Base-by-base conservation (phyloP, 2,329 filamentous ascomycete species). In the Amesomyces nigricolor region DNA sequence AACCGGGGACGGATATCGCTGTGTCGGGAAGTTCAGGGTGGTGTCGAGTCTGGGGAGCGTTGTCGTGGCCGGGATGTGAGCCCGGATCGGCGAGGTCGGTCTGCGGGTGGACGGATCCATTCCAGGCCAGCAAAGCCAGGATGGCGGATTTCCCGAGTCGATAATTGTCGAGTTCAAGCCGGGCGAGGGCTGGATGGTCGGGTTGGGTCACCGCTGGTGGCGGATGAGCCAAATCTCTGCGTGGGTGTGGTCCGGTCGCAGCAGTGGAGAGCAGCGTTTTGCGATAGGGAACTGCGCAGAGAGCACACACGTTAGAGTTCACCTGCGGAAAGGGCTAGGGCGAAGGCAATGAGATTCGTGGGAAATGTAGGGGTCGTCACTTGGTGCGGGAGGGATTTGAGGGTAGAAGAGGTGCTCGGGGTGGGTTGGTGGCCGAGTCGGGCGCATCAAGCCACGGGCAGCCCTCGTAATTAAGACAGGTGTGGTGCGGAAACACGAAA, bases 41-140 rank as follows among this genome's bases (percentile, higher is more conserved):
- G 66, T 64, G 66, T 65, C 64, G 60, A 64, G 59, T 57, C 37
- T 51, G 52, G 58, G 61, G 58, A 56, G 51, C 54, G 58, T 54
- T 53, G 60, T 56, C 19, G 44, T 16, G 17, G 46, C 53, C 43
- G 61, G 54, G 47, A 50, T 54, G 52, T 47, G 54, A 57, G 54
- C 59, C 35, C 62, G 59, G 17, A 59, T 58, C 51, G 67, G 56
- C 51, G 64, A 65, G 57, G 57, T 60, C 58, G 66, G 61, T 46
- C 65, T 58, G 47, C 67, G 60, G 58, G 60, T 66, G 56, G 64
- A 65, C 60, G 66, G 61, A 66, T 67, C 63, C 67, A 71, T 69
- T 58, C 61, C 65, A 61, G 51, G 56, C 57, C 47, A 53, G 46
- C 54, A 52, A 35, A 47, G 47, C 49, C 51, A 45, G 51, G 46